Percentiles rank a stretch among this genome's conserved stretches.
These are phyloP conservation scores for Cystofilobasidium macerans DNA, from an alignment of 768 basidiomycete genomes.

Conservation along the genomic window DNA sequence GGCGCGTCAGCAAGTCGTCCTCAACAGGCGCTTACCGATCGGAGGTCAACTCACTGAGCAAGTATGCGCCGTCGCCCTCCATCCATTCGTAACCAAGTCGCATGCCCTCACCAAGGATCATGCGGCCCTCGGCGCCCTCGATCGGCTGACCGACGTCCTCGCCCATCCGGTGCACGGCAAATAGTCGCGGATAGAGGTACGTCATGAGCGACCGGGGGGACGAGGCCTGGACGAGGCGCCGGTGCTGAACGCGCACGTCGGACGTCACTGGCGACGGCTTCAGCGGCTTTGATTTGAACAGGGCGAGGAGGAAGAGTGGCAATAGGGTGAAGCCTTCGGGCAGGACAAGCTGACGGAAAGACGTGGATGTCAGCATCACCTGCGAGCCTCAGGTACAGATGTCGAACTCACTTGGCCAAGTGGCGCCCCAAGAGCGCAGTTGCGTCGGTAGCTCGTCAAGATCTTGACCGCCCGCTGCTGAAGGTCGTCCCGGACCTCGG, in stretches of 20 bases:
- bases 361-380: not conserved
- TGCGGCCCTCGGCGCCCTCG: slow-evolving; percentile 44
- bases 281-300: slow-evolving; percentile 82
- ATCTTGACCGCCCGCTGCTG: slow-evolving; percentile 73
- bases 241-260: slow-evolving; percentile 83
- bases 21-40: not conserved
- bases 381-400: not conserved
- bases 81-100: slow-evolving; percentile 72
- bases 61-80: slow-evolving; percentile 82
- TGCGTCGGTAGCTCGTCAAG: slow-evolving; percentile 71
- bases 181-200: slow-evolving; percentile 73
- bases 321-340: slow-evolving; percentile 85
- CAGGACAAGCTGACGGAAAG: slow-evolving; percentile 59
- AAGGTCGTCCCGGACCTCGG: slow-evolving; percentile 69
- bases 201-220: slow-evolving; percentile 59
- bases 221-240: slow-evolving; percentile 62
- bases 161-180: slow-evolving; percentile 78
- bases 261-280: slow-evolving; percentile 62
- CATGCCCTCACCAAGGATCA: slow-evolving; percentile 65
- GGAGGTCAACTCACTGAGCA: slow-evolving; percentile 54
- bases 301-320: slow-evolving; percentile 65
- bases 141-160: slow-evolving; percentile 51
- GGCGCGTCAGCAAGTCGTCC: not conserved
- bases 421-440: slow-evolving; percentile 70
- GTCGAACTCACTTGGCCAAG: slow-evolving; percentile 60